Conservation (phyloP, 2,329 filamentous ascomycete genomes). For the Neobulgaria alba region DNA sequence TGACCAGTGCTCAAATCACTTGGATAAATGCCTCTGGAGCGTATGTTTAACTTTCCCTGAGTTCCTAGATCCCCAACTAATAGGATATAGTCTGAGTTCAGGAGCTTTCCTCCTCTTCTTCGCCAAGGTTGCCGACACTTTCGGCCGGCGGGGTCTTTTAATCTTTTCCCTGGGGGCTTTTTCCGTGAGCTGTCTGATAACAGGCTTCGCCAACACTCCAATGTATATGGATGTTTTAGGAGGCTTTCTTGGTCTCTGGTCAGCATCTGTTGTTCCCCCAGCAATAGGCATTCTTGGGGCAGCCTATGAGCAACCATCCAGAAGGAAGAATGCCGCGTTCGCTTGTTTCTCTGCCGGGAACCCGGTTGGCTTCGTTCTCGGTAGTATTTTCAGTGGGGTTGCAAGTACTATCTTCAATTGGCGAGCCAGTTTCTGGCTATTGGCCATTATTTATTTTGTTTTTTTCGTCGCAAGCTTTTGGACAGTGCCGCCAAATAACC, state of each 20-base stretch:
- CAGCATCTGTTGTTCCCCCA: conserved; percentile 54
- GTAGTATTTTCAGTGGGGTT: conserved; percentile 46
- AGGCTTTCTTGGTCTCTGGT: conserved; percentile 54
- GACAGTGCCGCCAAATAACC: conserved; percentile 47
- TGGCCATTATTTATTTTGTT: conserved; percentile 57
- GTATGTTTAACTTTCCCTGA: conserved; percentile 24
- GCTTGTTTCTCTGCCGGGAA: conserved; percentile 46
- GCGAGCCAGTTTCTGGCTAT: conserved; percentile 52
- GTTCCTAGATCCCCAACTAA: neutral
- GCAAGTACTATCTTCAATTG: conserved; percentile 53
- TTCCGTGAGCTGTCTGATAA: conserved; percentile 44
- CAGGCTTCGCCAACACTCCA: conserved; percentile 50
- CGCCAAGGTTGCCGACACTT: conserved; percentile 55
- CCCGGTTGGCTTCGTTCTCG: conserved; percentile 33
- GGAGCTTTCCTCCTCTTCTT: conserved; percentile 59
- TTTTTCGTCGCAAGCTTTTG: conserved; percentile 50
- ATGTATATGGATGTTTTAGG: conserved; percentile 54
- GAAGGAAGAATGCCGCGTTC: conserved; percentile 56
- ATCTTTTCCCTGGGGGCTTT: conserved; percentile 53
- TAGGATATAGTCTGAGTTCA: conserved; percentile 40
- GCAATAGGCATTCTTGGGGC: conserved; percentile 56
- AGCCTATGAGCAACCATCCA: conserved; percentile 49
- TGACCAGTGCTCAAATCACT: conserved; percentile 58
- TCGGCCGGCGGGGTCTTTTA: conserved; percentile 52
- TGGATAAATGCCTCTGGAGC: conserved; percentile 56